phyloP scores from a whole-genome alignment of 169 alveolate species.

The Plasmodium cynomolgi region DNA sequence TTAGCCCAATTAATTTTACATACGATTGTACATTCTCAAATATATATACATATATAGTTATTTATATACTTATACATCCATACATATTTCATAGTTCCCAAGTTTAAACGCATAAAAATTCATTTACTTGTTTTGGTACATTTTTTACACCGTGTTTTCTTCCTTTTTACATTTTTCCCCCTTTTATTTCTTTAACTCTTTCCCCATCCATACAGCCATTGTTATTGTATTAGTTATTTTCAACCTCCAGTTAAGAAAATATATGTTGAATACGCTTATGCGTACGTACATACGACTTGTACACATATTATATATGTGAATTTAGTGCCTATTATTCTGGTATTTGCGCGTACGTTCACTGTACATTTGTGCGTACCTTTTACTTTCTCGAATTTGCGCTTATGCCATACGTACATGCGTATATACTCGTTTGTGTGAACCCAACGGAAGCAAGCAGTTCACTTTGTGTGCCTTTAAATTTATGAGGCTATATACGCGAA shows the following conservation, averaged over 20 bases:
- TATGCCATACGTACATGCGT: neutral
- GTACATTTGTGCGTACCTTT: too few relatives aligned
- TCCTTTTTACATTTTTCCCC: neutral
- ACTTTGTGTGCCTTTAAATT: neutral
- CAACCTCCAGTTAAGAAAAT: neutral
- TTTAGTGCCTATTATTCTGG: neutral
- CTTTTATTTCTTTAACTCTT: neutral
- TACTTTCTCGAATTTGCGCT: too few relatives aligned
- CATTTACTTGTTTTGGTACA: neutral
- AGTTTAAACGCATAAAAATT: neutral
- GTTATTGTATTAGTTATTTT: neutral
- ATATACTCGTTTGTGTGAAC: neutral
- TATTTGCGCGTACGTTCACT: neutral
- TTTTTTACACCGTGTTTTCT: slow-evolving; percentile 5
- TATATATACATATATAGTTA: neutral
- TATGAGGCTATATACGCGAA: neutral
- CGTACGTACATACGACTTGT: neutral
- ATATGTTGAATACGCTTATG: neutral
- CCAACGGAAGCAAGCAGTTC: neutral
- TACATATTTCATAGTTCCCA: neutral
- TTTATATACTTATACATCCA: neutral
- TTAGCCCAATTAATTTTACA: neutral
- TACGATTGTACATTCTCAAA: neutral
- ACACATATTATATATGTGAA: neutral
- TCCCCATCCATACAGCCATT: neutral